A percentile compares a stretch with the other conserved stretches of the same genome.
Evolutionary conservation across 768 basidiomycete genomes (phyloP).

Genomic region (Lentinus tigrinus): DNA sequence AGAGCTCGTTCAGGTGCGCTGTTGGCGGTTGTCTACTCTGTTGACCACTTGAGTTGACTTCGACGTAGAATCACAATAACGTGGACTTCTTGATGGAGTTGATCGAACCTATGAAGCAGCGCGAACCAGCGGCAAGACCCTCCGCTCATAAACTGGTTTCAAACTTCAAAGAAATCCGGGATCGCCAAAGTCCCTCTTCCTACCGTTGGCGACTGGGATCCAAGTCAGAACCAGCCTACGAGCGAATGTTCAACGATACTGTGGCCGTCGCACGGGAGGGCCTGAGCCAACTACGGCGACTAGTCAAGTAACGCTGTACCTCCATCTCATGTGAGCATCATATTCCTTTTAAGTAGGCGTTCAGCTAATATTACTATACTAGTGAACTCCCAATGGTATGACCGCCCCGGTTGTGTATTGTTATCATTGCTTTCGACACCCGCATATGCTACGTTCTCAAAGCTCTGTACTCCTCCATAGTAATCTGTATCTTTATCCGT

Average conservation of each 20-base stretch:
- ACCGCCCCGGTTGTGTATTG: no score
- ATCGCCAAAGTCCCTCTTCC: background rate
- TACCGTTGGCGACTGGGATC: constrained; percentile 15
- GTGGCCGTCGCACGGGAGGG: constrained; percentile 16
- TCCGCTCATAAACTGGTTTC: background rate
- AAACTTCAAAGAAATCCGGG: background rate
- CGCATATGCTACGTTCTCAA: no score
- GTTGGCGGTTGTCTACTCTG: background rate
- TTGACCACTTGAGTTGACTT: background rate
- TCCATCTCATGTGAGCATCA: no score
- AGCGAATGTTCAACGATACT: constrained; percentile 18
- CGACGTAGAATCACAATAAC: background rate
- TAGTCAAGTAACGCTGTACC: background rate
- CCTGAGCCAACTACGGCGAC: background rate
- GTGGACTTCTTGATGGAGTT: constrained; percentile 11
- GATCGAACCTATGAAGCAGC: constrained; percentile 12
- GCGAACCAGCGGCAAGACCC: constrained; percentile 3
- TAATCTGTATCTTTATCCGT: no score
- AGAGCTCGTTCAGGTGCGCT: constrained; percentile 17
- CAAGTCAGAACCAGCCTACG: constrained; percentile 4
- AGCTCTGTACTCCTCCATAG: no score
- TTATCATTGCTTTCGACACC: no score
- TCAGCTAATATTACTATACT: no score
- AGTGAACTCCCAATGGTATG: no score
- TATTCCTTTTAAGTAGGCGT: no score